phyloP scores from a whole-genome alignment of 768 basidiomycete genomes.

The Coprinopsis marcescibilis region DNA sequence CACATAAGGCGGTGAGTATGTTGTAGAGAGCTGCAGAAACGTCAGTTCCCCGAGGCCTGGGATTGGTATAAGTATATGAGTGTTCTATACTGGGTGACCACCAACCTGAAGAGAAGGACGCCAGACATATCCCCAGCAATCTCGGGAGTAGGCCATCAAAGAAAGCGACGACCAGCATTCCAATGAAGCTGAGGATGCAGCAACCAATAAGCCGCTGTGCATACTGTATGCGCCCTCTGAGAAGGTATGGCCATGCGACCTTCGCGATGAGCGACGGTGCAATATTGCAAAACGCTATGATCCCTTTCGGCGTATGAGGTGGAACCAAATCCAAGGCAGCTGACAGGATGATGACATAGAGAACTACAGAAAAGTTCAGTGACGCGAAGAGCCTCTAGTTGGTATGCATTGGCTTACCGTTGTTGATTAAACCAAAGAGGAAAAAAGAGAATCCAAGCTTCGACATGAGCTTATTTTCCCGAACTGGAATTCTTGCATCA shows the following conservation, averaged over 20 bases:
- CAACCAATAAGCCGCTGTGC: slow-evolving; percentile 68
- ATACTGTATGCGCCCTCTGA: slow-evolving; percentile 85
- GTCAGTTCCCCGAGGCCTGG: slow-evolving; percentile 90
- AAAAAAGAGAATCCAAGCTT: slow-evolving; percentile 69
- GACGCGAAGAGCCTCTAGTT: background rate
- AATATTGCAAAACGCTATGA: slow-evolving; percentile 95
- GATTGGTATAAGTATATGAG: background rate
- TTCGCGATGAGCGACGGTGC: slow-evolving; percentile 83
- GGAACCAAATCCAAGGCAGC: slow-evolving; percentile 94
- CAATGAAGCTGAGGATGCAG: slow-evolving; percentile 64
- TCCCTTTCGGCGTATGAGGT: slow-evolving; percentile 86
- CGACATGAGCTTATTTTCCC: slow-evolving; percentile 26
- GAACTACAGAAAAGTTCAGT: slow-evolving; percentile 40
- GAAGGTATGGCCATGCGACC: slow-evolving; percentile 85
- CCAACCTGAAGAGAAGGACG: slow-evolving; percentile 80
- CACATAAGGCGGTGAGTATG: slow-evolving; percentile 60
- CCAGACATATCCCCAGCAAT: slow-evolving; percentile 70
- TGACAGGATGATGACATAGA: slow-evolving; percentile 95
- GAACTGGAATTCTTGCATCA: slow-evolving; percentile 13
- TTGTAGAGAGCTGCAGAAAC: slow-evolving; percentile 88
- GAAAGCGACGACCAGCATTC: slow-evolving; percentile 85
- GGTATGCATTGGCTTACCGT: slow-evolving; percentile 44
- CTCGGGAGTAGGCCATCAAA: slow-evolving; percentile 63
- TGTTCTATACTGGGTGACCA: background rate
- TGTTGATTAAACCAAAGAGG: slow-evolving; percentile 88